A percentile compares a stretch with the other conserved stretches of the same genome.
phyloP scores from a whole-genome alignment of 1,139 yeast genomes.

The Neolecta irregularis region DNA sequence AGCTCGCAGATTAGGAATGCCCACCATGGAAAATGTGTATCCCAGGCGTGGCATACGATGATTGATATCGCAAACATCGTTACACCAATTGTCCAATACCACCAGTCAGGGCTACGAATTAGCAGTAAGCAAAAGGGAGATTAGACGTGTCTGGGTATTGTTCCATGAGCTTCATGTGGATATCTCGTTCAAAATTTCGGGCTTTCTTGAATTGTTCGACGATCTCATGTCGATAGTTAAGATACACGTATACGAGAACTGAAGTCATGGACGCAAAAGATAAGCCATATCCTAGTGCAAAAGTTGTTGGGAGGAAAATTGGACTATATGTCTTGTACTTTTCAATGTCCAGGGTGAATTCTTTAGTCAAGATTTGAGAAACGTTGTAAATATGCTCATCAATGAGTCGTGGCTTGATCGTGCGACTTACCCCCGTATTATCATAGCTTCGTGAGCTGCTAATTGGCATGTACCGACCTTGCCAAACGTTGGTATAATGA shows the following conservation, averaged over 20 bases:
- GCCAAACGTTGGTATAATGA: slow-evolving; percentile 37
- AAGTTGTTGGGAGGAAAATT: slow-evolving; percentile 47
- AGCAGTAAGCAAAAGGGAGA: slow-evolving; percentile 17
- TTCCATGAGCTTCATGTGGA: slow-evolving; percentile 48
- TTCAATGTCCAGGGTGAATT: slow-evolving; percentile 31
- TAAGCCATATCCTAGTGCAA: slow-evolving; percentile 42
- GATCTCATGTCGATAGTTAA: slow-evolving; percentile 44
- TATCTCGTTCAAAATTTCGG: slow-evolving; percentile 37
- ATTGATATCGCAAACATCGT: slow-evolving; percentile 37
- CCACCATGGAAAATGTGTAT: slow-evolving; percentile 22
- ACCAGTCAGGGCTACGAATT: slow-evolving; percentile 69
- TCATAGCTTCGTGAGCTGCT: slow-evolving; percentile 30
- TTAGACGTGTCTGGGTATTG: slow-evolving; percentile 37
- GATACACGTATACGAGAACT: slow-evolving; percentile 38
- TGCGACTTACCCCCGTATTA: slow-evolving; percentile 30
- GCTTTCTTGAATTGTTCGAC: slow-evolving; percentile 31
- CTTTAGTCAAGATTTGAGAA: slow-evolving; percentile 30
- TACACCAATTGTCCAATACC: slow-evolving; percentile 38
- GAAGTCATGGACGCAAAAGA: slow-evolving; percentile 46
- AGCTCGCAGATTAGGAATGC: slow-evolving; percentile 32
- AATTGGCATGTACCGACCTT: slow-evolving; percentile 23
- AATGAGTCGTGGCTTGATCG: too few species aligned
- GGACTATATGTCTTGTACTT: slow-evolving; percentile 44
- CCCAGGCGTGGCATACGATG: slow-evolving; percentile 33
- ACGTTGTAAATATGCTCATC: too few species aligned